Conservation (phyloP, 1,284 basidiomycete genomes). For the Wolfiporia cocos region DNA sequence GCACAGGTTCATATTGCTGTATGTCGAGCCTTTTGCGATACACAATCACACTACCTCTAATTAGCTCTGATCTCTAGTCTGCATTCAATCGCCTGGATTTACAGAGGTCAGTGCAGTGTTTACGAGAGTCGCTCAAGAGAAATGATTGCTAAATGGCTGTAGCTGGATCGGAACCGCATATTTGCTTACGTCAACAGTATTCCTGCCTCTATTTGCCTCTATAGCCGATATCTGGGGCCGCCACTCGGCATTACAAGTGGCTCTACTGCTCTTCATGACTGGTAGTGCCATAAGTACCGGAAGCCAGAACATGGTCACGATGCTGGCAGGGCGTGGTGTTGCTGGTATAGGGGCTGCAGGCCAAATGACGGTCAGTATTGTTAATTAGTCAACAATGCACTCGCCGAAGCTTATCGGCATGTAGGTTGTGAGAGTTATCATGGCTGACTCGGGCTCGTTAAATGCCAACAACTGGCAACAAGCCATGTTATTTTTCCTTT, state of each 20-base stretch:
- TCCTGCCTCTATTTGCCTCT: constrained; percentile 44
- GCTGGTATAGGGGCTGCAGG: constrained; percentile 44
- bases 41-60: background rate
- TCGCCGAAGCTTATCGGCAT: no score
- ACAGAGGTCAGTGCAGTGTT: constrained; percentile 31
- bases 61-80: constrained; percentile 27
- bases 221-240: constrained; percentile 44
- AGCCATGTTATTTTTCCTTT: constrained; percentile 35
- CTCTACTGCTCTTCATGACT: constrained; percentile 37
- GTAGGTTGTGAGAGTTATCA: constrained; percentile 38
- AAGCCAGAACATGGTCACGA: constrained; percentile 32
- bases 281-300: constrained; percentile 44
- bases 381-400: no score
- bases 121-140: background rate
- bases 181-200: constrained; percentile 40
- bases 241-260: constrained; percentile 37
- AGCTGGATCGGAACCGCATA: constrained; percentile 38
- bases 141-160: constrained; percentile 6
- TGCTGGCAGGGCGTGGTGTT: constrained; percentile 39
- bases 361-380: constrained; percentile 37
- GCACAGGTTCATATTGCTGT: constrained; percentile 46
- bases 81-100: constrained; percentile 38
- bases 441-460: constrained; percentile 38
- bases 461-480: constrained; percentile 38
- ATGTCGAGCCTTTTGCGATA: constrained; percentile 4